Evolutionary conservation across 2,329 filamentous ascomycete species (phyloP), one percentile per base, ranked within the genome.

Genomic region (Diaporthe vexans): DNA sequence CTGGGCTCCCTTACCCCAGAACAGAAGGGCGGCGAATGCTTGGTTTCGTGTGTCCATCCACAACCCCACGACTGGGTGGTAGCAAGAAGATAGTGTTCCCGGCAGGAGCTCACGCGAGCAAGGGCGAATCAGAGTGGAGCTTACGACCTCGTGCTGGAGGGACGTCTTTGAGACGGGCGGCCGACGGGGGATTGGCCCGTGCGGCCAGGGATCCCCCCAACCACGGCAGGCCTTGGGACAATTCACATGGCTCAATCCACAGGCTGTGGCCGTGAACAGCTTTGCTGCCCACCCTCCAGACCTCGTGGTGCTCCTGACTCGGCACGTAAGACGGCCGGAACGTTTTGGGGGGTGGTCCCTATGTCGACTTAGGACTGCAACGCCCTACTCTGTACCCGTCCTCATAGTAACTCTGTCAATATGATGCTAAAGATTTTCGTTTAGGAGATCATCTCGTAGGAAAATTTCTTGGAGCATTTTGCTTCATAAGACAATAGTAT

Each of bases 71-170:
- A 48, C 15, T 65, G 43, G 24, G 17, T 33, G 40, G n/a, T 43
- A 33, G 59, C 24, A n/a, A 56, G 54, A 21, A 46, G 10, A 43
- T n/a, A 35, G 63, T 71, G 56, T 63, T 51, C 40, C 67, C 59
- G 74, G 74, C 35, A 75, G 43, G 72, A 61, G 74, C 74, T 72
- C 74, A 73, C 73, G 68, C 69, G 72, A 69, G 67, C 74, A 75
- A 33, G 37, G 71, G 68, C 72, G 59, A 75, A 74, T 74, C 51
- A 59, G 56, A 48, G 68, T 58, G 33, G 58, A 71, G 68, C 72
- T 40, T 68, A 40, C 19, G 51, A 70, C 72, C 74, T 59, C 74
- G 74, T 75, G 74, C 68, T 74, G 65, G 54, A 71, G 46, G 29
- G 29, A 29, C 29, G 29, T 29, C 29, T 2, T 29, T 29, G 29